Conservation (phyloP, 2,329 filamentous ascomycete species). For the Cyphellophora europaea region DNA sequence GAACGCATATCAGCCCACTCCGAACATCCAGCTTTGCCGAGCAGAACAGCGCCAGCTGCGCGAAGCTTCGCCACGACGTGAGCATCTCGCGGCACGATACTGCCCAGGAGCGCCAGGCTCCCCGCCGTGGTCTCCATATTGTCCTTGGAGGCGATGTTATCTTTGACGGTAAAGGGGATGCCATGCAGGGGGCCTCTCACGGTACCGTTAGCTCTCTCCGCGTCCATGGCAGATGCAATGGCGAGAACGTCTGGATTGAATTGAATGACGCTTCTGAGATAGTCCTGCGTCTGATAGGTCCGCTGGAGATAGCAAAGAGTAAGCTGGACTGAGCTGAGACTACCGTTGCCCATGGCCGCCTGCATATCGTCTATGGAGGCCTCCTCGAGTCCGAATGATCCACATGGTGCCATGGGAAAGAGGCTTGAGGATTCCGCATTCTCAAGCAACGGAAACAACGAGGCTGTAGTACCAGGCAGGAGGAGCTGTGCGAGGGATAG, state of each 20-base stretch:
- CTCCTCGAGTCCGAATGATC: constrained; percentile 55
- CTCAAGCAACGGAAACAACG: no score
- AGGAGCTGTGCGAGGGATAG: no score
- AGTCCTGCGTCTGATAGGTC: constrained; percentile 52
- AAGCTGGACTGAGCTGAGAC: constrained; percentile 49
- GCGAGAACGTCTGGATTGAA: constrained; percentile 57
- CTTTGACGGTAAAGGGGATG: constrained; percentile 67
- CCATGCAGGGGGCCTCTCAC: constrained; percentile 62
- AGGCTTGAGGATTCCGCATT: no score
- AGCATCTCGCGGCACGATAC: constrained; percentile 58
- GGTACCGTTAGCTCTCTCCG: constrained; percentile 47
- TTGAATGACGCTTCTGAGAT: constrained; percentile 53
- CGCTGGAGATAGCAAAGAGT: constrained; percentile 54
- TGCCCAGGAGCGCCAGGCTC: constrained; percentile 56
- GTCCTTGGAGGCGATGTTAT: constrained; percentile 61
- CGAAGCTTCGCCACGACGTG: constrained; percentile 53
- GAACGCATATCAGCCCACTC: constrained; percentile 69
- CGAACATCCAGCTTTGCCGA: constrained; percentile 61
- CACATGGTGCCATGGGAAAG: constrained; percentile 57
- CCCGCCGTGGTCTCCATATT: constrained; percentile 67
- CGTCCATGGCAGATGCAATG: constrained; percentile 54
- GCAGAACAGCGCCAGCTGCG: constrained; percentile 55
- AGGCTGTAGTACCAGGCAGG: no score
- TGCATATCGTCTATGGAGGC: constrained; percentile 62
- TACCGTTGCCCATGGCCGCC: constrained; percentile 42